Percentiles rank a stretch among this genome's conserved stretches.
Evolutionary conservation across 2,329 filamentous ascomycete genomes (phyloP).

Genomic region (Cladosporium sp.): DNA sequence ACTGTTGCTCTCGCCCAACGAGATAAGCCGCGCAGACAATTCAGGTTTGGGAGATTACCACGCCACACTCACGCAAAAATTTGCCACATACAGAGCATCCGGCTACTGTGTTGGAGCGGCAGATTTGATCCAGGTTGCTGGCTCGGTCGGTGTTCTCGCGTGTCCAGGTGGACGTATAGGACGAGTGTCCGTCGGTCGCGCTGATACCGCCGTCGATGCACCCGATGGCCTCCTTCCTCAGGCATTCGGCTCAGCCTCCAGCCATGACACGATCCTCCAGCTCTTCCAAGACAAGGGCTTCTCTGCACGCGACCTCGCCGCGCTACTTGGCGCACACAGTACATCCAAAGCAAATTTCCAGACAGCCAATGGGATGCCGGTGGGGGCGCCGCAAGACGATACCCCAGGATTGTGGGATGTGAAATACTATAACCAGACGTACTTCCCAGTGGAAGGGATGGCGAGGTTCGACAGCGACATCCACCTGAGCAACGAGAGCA

Average conservation of each 20-base stretch:
- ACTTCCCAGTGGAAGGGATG: constrained; percentile 31
- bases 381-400: constrained; percentile 49
- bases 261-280: constrained; percentile 45
- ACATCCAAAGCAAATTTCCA: constrained; percentile 50
- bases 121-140: constrained; percentile 57
- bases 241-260: constrained; percentile 41
- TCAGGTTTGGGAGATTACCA: constrained; percentile 50
- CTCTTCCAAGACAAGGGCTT: constrained; percentile 57
- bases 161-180: constrained; percentile 58
- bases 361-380: constrained; percentile 29
- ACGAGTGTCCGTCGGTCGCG: constrained; percentile 53
- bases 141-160: constrained; percentile 49
- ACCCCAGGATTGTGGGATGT: constrained; percentile 56
- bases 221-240: constrained; percentile 51
- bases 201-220: constrained; percentile 45
- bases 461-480: constrained; percentile 38
- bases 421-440: constrained; percentile 49
- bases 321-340: constrained; percentile 59
- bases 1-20: constrained; percentile 41
- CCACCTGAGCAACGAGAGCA: constrained; percentile 34
- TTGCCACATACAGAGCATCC: constrained; percentile 31
- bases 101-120: constrained; percentile 49
- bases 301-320: constrained; percentile 52
- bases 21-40: constrained; percentile 44
- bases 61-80: constrained; percentile 44